Percentiles rank a stretch among this genome's conserved stretches.
phyloP scores from a whole-genome alignment of 345 rosid genomes.

The Hibiscus syriacus region DNA sequence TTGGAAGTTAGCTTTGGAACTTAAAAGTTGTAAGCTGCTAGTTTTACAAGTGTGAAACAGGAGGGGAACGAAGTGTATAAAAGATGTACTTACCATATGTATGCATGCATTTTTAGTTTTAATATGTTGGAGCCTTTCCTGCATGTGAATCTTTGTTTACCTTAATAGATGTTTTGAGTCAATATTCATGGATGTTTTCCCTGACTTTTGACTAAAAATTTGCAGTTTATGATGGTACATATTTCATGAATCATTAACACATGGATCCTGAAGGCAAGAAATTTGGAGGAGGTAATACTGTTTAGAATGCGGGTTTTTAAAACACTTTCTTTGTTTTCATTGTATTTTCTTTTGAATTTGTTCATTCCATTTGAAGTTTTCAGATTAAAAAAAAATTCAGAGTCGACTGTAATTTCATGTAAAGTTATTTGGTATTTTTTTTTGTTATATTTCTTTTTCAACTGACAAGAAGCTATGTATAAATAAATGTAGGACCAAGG shows the following conservation, averaged over 20 bases:
- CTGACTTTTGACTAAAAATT: background rate
- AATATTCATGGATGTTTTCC: background rate
- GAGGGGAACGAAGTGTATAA: background rate
- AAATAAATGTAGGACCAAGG: conserved; percentile 37
- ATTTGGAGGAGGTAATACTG: conserved; percentile 54
- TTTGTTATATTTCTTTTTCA: background rate
- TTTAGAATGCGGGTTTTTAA: background rate
- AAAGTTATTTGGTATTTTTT: background rate
- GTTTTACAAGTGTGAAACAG: background rate
- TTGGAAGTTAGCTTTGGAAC: background rate
- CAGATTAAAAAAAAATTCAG: background rate
- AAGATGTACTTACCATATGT: background rate
- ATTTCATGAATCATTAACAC: conserved; percentile 20
- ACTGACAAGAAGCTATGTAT: conserved; percentile 4
- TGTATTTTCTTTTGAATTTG: background rate
- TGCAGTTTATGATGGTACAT: conserved; percentile 34
- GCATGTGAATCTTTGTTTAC: background rate
- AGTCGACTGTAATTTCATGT: background rate
- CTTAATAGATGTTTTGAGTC: background rate
- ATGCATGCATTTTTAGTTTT: background rate
- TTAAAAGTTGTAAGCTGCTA: background rate
- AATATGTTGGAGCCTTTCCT: background rate
- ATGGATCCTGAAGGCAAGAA: conserved; percentile 68
- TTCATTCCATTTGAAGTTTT: background rate
- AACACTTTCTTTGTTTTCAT: background rate